Percentiles rank a stretch among this genome's conserved stretches.
These are phyloP conservation scores for Boletus subparvulus DNA, from an alignment of 768 basidiomycete genomes.

Conservation along the genomic window DNA sequence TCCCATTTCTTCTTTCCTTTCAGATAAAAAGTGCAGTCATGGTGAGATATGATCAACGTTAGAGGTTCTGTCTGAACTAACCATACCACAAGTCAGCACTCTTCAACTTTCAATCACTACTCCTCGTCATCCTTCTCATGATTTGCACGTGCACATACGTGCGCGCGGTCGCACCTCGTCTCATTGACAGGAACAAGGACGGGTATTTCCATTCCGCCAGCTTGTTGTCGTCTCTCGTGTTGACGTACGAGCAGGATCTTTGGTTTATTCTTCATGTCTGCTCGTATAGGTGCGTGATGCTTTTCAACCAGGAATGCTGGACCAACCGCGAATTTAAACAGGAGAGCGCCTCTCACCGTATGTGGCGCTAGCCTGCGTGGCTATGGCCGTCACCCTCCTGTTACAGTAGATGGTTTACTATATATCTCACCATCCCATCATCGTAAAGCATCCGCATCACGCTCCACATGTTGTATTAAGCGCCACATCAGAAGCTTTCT, in stretches of 20 bases:
- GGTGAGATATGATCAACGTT: conserved; percentile 10
- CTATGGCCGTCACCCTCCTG: conserved; percentile 83
- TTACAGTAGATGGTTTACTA: conserved; percentile 33
- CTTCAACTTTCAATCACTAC: conserved; percentile 96
- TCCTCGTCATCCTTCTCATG: conserved; percentile 88
- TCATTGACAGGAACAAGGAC: conserved; percentile 92
- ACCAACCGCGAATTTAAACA: conserved; percentile 31
- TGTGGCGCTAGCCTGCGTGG: conserved; percentile 87
- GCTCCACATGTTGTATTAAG: neutral
- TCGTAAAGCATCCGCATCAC: neutral
- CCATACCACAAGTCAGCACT: conserved; percentile 69
- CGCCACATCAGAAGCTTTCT: neutral
- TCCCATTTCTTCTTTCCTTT: neutral
- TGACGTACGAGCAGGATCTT: conserved; percentile 60
- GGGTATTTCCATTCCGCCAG: conserved; percentile 54
- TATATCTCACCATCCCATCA: neutral
- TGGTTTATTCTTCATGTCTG: conserved; percentile 93
- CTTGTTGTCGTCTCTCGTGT: neutral
- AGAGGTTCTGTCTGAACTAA: neutral
- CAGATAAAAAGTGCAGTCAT: conserved; percentile 4
- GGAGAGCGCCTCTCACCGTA: conserved; percentile 96
- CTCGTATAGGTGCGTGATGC: conserved; percentile 78
- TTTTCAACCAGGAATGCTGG: neutral
- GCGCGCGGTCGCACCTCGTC: conserved; percentile 82
- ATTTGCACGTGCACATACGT: conserved; percentile 98